A percentile compares a stretch with the other conserved stretches of the same genome.
These are phyloP conservation scores for Clonostachys byssicola DNA, from an alignment of 2,329 filamentous ascomycete species.

Conservation along the genomic window DNA sequence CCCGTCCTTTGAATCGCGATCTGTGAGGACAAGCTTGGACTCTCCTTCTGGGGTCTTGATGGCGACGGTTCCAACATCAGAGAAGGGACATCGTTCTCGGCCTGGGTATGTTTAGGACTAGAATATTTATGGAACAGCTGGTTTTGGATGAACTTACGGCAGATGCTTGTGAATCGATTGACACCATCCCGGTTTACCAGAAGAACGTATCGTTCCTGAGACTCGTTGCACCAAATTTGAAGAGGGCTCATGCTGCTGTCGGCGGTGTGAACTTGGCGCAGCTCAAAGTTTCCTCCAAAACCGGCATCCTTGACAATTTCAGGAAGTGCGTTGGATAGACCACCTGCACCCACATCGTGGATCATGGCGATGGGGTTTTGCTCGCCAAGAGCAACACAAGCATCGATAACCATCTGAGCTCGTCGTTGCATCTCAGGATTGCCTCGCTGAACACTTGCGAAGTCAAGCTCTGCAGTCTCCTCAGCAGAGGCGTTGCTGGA, in stretches of 20 bases:
- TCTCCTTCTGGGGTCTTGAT: conserved; percentile 57
- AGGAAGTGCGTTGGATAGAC: conserved; percentile 70
- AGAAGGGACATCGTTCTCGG: conserved; percentile 88
- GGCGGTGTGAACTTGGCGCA: conserved; percentile 88
- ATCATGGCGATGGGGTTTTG: conserved; percentile 94
- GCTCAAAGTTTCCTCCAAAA: conserved; percentile 85
- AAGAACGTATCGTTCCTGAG: conserved; percentile 93
- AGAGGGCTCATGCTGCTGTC: conserved; percentile 91
- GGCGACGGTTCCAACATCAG: conserved; percentile 77
- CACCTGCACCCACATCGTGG: conserved; percentile 94
- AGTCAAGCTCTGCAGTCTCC: conserved; percentile 87
- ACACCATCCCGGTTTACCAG: conserved; percentile 78
- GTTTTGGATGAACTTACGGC: conserved; percentile 34
- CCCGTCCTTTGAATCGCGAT: conserved; percentile 71
- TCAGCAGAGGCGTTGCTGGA: conserved; percentile 88
- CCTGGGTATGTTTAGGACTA: conserved; percentile 30
- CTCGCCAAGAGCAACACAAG: conserved; percentile 78
- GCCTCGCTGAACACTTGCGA: conserved; percentile 93
- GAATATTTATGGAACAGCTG: not conserved
- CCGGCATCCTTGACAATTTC: conserved; percentile 91
- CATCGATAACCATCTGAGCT: conserved; percentile 97
- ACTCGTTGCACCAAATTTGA: conserved; percentile 97
- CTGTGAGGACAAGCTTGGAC: conserved; percentile 73
- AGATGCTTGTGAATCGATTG: conserved; percentile 68
- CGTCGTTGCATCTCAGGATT: conserved; percentile 95